These are phyloP conservation scores for Stephanodiscus minutulus DNA, from an alignment of 108 stramenopile genomes.

Conservation along the genomic window DNA sequence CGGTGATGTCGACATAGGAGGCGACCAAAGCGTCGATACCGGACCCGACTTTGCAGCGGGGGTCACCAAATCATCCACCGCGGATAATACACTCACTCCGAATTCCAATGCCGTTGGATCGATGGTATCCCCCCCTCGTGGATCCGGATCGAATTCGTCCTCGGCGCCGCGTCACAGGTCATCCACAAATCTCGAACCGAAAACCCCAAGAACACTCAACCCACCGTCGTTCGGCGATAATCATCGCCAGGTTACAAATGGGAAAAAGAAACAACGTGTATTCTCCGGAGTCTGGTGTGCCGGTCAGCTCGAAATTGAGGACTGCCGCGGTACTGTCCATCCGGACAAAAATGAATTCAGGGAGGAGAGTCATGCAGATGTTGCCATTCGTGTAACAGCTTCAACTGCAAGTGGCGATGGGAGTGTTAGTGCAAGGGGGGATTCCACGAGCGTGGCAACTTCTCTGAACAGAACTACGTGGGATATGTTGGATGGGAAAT, in stretches of 20 bases:
- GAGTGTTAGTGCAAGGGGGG: background rate
- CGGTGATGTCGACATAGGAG: too few species aligned
- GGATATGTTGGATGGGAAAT: conserved; percentile 37
- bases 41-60: conserved; percentile 40
- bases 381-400: background rate
- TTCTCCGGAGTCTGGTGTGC: conserved; percentile 40
- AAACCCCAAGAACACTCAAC: too few species aligned
- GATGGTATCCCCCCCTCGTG: background rate
- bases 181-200: too few species aligned
- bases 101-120: background rate
- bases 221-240: background rate
- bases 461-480: conserved; percentile 37
- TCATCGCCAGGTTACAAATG: background rate
- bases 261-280: conserved; percentile 15
- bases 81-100: background rate
- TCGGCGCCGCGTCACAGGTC: too few species aligned
- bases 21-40: background rate
- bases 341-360: conserved; percentile 14
- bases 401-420: background rate
- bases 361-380: background rate
- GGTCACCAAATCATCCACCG: conserved; percentile 3
- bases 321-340: conserved; percentile 19
- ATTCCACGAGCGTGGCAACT: background rate
- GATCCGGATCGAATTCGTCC: too few species aligned
- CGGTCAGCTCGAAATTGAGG: conserved; percentile 37